Conservation (phyloP, 192 early-diverging fungal genomes). For the Podila epicladia region DNA sequence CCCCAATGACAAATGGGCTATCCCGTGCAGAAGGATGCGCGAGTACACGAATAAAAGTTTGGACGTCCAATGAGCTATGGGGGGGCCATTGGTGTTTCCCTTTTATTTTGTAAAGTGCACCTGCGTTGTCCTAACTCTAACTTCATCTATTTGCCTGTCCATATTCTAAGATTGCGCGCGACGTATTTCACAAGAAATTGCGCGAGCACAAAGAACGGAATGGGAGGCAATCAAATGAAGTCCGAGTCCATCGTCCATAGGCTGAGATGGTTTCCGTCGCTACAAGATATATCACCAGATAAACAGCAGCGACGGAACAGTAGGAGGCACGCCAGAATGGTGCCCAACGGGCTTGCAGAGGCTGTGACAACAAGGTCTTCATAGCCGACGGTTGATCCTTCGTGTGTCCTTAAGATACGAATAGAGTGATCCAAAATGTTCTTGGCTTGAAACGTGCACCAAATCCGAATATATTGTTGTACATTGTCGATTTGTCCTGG, state of each 20-base stretch:
- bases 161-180: conserved; percentile 28
- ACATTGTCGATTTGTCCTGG: too few relatives aligned
- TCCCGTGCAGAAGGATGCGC: neutral
- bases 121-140: conserved; percentile 25
- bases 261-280: conserved; percentile 27
- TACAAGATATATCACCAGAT: neutral
- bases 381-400: too few relatives aligned
- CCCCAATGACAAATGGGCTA: too few relatives aligned
- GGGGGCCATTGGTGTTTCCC: neutral
- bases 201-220: conserved; percentile 32
- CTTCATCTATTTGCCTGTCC: conserved; percentile 26
- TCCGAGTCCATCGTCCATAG: conserved; percentile 23
- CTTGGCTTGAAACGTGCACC: too few relatives aligned
- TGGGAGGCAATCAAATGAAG: conserved; percentile 42
- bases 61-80: conserved; percentile 3
- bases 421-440: too few relatives aligned
- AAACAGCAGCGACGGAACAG: conserved; percentile 16
- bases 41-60: conserved; percentile 3
- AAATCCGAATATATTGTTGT: too few relatives aligned
- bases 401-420: too few relatives aligned
- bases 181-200: conserved; percentile 3
- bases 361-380: too few relatives aligned
- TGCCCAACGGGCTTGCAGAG: conserved; percentile 20
- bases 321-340: conserved; percentile 12
- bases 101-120: conserved; percentile 28